phyloP scores from a whole-genome alignment of 106 monocot genomes.

The Dioscorea alata region DNA sequence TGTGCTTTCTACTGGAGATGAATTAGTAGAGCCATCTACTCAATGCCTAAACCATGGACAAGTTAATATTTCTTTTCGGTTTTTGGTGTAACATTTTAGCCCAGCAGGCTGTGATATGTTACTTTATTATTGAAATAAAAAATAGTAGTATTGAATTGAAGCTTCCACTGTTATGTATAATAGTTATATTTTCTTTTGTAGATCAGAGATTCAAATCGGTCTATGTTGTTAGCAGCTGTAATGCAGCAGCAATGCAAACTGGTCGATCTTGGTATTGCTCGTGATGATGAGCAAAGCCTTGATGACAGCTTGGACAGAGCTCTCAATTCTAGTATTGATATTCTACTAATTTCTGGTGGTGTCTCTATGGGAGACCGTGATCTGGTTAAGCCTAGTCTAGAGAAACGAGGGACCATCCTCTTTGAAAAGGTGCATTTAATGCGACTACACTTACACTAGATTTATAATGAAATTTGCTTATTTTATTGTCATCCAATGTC shows the following conservation, averaged over 20 bases:
- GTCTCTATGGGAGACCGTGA: slow-evolving; percentile 98
- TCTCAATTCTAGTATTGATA: slow-evolving; percentile 52
- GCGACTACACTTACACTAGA: too few relatives aligned
- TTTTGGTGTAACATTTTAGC: neutral
- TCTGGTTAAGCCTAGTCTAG: slow-evolving; percentile 80
- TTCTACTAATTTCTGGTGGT: slow-evolving; percentile 91
- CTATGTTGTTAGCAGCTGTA: slow-evolving; percentile 83
- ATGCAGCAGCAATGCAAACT: slow-evolving; percentile 69
- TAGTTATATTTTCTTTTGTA: slow-evolving; percentile 15
- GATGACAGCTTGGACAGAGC: slow-evolving; percentile 37
- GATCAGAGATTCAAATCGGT: slow-evolving; percentile 96
- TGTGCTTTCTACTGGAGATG: slow-evolving; percentile 92
- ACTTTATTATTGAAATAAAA: neutral
- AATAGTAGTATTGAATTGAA: too few relatives aligned
- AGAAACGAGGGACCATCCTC: slow-evolving; percentile 55
- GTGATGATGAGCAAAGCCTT: slow-evolving; percentile 64
- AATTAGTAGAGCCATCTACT: slow-evolving; percentile 70
- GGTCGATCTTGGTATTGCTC: slow-evolving; percentile 79
- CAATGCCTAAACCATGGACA: slow-evolving; percentile 64
- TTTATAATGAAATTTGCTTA: too few relatives aligned
- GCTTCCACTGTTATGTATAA: neutral
- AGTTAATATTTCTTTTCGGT: slow-evolving; percentile 25
- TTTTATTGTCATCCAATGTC: too few relatives aligned
- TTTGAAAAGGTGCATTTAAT: slow-evolving; percentile 59
- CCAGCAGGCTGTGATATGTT: neutral